Evolutionary conservation across 2,329 filamentous ascomycete genomes (phyloP).

Genomic region (Dactylellina drechsleri): DNA sequence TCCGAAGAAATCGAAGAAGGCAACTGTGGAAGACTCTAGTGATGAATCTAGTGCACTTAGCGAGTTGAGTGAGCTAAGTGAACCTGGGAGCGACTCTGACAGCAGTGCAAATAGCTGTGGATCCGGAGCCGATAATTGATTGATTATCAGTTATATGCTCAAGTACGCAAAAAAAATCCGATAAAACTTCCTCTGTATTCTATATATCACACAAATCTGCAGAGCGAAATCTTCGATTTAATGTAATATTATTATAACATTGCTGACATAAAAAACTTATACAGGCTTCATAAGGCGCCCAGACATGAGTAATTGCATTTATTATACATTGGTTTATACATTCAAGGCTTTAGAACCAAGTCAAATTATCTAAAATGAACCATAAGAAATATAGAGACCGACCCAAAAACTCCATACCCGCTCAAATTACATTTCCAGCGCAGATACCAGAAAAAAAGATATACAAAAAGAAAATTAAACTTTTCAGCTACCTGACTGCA

Average conservation of each 20-base stretch:
- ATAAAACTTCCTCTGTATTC: not conserved
- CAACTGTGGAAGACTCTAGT: constrained; percentile 9
- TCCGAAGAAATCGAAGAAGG: not conserved
- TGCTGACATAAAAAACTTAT: no score
- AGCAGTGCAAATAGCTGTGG: constrained; percentile 34
- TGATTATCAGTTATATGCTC: not conserved
- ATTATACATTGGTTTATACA: no score
- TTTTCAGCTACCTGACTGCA: no score
- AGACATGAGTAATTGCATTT: no score
- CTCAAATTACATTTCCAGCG: no score
- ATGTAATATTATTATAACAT: no score
- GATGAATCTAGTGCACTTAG: constrained; percentile 12
- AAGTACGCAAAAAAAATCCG: not conserved
- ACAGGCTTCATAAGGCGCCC: no score
- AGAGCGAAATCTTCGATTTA: no score
- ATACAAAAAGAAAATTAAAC: not conserved
- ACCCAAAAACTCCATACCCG: no score
- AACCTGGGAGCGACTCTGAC: constrained; percentile 23
- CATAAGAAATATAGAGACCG: no score
- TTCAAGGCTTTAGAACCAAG: no score
- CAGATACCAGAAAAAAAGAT: not conserved
- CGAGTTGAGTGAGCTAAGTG: constrained; percentile 30
- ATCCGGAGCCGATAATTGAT: constrained; percentile 1
- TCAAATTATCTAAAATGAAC: no score
- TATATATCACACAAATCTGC: not conserved